Evolutionary conservation across 768 basidiomycete species (phyloP).

Genomic region (Pulveroboletus sp.): DNA sequence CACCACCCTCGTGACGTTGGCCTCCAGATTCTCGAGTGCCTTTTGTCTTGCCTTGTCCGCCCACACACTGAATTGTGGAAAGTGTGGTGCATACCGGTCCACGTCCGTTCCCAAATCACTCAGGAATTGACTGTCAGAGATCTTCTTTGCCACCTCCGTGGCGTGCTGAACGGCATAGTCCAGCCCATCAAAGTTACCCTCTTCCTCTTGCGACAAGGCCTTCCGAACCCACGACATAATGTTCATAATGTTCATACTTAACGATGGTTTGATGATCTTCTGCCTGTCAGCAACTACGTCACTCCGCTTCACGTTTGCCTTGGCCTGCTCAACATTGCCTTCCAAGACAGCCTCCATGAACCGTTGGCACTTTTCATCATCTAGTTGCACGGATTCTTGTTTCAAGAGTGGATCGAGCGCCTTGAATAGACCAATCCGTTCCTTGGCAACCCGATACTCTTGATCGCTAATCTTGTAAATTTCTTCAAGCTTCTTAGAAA

Average conservation of each 20-base stretch:
- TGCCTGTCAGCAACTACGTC: too few species aligned
- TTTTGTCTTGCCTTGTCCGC: background rate
- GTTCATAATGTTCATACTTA: fast-evolving
- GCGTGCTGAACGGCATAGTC: constrained; percentile 6
- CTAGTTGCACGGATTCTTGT: background rate
- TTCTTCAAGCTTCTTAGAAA: background rate
- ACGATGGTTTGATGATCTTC: too few species aligned
- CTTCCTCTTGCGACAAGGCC: background rate
- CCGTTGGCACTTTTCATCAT: background rate
- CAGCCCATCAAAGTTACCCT: background rate
- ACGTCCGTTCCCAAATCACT: background rate
- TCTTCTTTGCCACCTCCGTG: background rate
- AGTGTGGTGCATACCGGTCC: background rate
- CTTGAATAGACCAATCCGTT: constrained; percentile 11
- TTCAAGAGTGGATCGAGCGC: background rate
- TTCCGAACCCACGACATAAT: background rate
- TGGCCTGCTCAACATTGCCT: constrained; percentile 3
- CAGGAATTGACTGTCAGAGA: constrained; percentile 18
- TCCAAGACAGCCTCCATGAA: constrained; percentile 9
- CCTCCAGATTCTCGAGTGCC: background rate
- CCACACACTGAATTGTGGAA: background rate
- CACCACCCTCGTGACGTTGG: background rate
- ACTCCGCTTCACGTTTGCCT: background rate
- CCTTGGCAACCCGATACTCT: constrained; percentile 15
- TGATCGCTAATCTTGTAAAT: constrained; percentile 3